Evolutionary conservation across 306 rosid genomes (phyloP).

Genomic region (Fagus sylvatica): DNA sequence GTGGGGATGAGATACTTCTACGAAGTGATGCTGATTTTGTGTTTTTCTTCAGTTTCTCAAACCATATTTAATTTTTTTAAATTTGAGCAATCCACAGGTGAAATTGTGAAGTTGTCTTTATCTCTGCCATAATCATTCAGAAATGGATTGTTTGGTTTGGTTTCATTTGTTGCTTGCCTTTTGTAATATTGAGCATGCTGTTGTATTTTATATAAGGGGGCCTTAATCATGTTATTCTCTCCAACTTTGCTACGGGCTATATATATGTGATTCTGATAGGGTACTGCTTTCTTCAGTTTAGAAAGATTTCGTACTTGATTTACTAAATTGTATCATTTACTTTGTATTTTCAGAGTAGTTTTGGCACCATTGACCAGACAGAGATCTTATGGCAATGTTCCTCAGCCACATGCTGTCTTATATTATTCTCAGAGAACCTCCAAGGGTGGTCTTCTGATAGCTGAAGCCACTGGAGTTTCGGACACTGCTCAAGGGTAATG

Average conservation of each 20-base stretch:
- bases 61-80: too few species aligned
- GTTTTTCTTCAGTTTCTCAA: too few species aligned
- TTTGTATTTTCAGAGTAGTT: conserved; percentile 42
- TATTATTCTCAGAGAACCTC: conserved; percentile 66
- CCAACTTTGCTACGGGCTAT: neutral
- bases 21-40: too few species aligned
- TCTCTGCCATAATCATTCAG: neutral
- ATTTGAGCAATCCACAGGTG: neutral
- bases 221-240: neutral
- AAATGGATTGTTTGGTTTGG: neutral
- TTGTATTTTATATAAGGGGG: neutral
- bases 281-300: neutral
- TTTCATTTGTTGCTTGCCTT: neutral
- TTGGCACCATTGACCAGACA: conserved; percentile 57
- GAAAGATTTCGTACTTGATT: neutral
- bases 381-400: conserved; percentile 50
- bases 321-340: neutral
- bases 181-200: neutral
- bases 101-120: neutral
- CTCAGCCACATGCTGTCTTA: conserved; percentile 64
- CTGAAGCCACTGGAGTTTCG: conserved; percentile 55
- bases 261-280: neutral
- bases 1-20: too few species aligned
- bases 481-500: conserved; percentile 58
- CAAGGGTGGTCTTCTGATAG: conserved; percentile 45